phyloP scores from a whole-genome alignment of 2,329 filamentous ascomycete genomes.

The Aspergillus phoenicis region DNA sequence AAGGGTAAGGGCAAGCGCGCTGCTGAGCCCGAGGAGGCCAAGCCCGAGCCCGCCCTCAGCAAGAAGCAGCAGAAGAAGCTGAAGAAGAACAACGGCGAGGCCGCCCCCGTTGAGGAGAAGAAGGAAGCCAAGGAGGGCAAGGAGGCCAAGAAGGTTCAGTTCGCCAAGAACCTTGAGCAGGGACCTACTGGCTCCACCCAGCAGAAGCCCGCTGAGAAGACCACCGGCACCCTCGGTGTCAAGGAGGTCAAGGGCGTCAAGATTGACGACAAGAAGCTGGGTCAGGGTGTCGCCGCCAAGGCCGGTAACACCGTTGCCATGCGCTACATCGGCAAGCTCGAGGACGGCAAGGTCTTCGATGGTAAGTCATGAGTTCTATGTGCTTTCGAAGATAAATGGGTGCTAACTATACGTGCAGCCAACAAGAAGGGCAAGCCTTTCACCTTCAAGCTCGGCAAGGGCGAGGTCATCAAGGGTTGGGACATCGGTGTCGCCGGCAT shows the following conservation, averaged over 20 bases:
- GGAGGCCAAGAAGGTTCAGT: constrained; percentile 94
- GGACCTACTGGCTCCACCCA: constrained; percentile 76
- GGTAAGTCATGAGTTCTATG: constrained; percentile 57
- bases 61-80: constrained; percentile 98
- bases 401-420: constrained; percentile 54
- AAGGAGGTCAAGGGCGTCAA: constrained; percentile 87
- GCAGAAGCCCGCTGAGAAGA: constrained; percentile 51
- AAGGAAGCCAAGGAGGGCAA: constrained; percentile 57
- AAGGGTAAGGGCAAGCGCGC: constrained; percentile 90
- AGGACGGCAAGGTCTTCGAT: constrained; percentile 94
- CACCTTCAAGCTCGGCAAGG: constrained; percentile 88
- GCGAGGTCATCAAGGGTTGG: constrained; percentile 99
- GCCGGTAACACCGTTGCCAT: constrained; percentile 87
- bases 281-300: constrained; percentile 82
- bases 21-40: constrained; percentile 64
- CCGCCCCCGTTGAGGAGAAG: constrained; percentile 64
- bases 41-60: constrained; percentile 70
- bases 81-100: constrained; percentile 98
- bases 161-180: constrained; percentile 98
- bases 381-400: too few species aligned
- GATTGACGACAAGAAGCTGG: constrained; percentile 92
- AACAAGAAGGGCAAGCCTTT: constrained; percentile 99
- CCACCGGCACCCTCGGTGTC: constrained; percentile 64
- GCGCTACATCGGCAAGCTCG: constrained; percentile 97
- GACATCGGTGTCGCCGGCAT: constrained; percentile 93